Conservation (phyloP, 164 flowering plant species). For the Hamamelis virginiana region DNA sequence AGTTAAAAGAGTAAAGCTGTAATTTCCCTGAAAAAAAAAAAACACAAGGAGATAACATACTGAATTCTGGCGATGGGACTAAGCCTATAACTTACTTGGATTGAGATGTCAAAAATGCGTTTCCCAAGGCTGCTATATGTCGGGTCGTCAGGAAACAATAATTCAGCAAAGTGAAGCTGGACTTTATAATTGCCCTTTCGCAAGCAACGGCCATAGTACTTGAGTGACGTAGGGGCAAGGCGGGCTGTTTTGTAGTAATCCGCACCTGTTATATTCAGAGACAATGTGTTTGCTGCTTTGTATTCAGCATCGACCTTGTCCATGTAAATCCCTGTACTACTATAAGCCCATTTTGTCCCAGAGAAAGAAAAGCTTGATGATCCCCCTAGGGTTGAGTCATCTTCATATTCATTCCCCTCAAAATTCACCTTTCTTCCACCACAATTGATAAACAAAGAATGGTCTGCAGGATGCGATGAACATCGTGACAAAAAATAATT, state of each 20-base stretch:
- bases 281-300: constrained; percentile 24
- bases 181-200: constrained; percentile 68
- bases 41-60: too few relatives aligned
- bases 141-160: constrained; percentile 46
- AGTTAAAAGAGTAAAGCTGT: too few relatives aligned
- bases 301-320: constrained; percentile 20
- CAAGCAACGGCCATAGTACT: constrained; percentile 79
- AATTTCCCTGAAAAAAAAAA: too few relatives aligned
- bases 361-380: constrained; percentile 33
- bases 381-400: constrained; percentile 37
- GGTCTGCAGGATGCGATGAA: too few relatives aligned
- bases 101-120: constrained; percentile 74
- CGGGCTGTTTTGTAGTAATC: constrained; percentile 60
- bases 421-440: constrained; percentile 44
- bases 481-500: too few relatives aligned
- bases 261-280: constrained; percentile 20
- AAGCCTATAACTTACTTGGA: constrained; percentile 54
- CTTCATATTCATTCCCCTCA: constrained; percentile 48
- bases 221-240: constrained; percentile 64
- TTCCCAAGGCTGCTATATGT: constrained; percentile 55
- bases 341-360: constrained; percentile 57
- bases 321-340: constrained; percentile 55
- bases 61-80: background rate
- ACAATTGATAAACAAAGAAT: constrained; percentile 70
- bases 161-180: constrained; percentile 84